Evolutionary conservation across 2,329 filamentous ascomycete genomes (phyloP).

Genomic region (Cladosporium sp.): DNA sequence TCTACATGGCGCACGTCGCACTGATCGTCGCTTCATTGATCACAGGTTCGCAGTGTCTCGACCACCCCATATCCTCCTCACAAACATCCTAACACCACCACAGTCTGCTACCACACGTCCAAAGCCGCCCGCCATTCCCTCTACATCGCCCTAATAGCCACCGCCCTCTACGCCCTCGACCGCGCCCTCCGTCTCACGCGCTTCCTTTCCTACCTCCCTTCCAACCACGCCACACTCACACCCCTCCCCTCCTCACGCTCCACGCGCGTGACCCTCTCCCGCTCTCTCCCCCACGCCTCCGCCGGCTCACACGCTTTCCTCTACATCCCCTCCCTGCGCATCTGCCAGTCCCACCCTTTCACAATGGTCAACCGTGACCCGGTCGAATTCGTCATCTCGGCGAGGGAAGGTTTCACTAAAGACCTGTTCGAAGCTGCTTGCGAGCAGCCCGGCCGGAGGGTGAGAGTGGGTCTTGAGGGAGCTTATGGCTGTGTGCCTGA

Average conservation of each 20-base stretch:
- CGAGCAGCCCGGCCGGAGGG: conserved; percentile 14
- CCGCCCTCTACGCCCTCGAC: conserved; percentile 19
- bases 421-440: conserved; percentile 18
- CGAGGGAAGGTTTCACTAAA: conserved; percentile 22
- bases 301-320: conserved; percentile 24
- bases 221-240: conserved; percentile 19
- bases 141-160: conserved; percentile 20
- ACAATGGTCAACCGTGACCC: conserved; percentile 18
- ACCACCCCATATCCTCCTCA: neutral
- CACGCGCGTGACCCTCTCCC: conserved; percentile 19
- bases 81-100: neutral
- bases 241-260: conserved; percentile 18
- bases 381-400: conserved; percentile 21
- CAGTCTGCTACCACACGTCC: conserved; percentile 21
- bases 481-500: conserved; percentile 26
- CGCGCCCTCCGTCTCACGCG: conserved; percentile 17
- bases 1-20: conserved; percentile 21
- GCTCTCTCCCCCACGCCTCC: conserved; percentile 12
- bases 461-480: conserved; percentile 23
- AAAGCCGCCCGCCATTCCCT: conserved; percentile 18
- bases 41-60: conserved; percentile 13
- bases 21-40: conserved; percentile 19
- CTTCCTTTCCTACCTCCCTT: conserved; percentile 18
- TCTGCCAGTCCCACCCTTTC: conserved; percentile 22
- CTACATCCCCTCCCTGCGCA: conserved; percentile 19